Conservation (phyloP, 306 rosid genomes). For the Dryas alaskensis region DNA sequence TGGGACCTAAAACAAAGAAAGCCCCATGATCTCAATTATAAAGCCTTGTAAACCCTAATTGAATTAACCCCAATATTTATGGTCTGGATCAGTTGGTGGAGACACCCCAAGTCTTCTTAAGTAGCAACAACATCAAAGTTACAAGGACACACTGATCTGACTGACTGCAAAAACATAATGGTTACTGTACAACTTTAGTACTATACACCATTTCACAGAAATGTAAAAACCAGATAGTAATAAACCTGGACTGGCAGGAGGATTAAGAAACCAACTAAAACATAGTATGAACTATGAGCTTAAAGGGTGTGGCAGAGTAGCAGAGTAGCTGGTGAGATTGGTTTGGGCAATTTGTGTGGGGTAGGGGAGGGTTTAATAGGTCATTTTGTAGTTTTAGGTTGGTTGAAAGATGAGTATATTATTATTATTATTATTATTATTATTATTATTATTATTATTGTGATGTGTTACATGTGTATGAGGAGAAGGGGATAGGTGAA, state of each 20-base stretch:
- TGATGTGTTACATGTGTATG: no score
- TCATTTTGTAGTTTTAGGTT: background rate
- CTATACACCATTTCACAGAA: background rate
- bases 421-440: background rate
- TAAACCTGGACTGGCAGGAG: no score
- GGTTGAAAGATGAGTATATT: background rate
- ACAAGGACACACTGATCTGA: background rate
- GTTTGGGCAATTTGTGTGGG: background rate
- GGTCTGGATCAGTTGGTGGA: background rate
- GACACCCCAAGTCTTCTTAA: background rate
- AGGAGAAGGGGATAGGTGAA: background rate
- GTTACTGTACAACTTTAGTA: background rate
- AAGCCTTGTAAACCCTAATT: background rate
- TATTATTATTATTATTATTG: no score
- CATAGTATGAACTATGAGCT: background rate
- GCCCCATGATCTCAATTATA: conserved; percentile 10
- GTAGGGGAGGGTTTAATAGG: background rate
- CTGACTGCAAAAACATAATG: background rate
- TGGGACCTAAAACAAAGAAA: background rate
- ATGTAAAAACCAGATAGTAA: background rate
- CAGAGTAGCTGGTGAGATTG: conserved; percentile 6
- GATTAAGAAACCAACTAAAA: background rate
- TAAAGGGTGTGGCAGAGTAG: background rate
- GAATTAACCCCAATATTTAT: background rate
- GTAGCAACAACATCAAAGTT: background rate